Conservation (phyloP, 352 stramenopile species). For the Phytophthora rubi region DNA sequence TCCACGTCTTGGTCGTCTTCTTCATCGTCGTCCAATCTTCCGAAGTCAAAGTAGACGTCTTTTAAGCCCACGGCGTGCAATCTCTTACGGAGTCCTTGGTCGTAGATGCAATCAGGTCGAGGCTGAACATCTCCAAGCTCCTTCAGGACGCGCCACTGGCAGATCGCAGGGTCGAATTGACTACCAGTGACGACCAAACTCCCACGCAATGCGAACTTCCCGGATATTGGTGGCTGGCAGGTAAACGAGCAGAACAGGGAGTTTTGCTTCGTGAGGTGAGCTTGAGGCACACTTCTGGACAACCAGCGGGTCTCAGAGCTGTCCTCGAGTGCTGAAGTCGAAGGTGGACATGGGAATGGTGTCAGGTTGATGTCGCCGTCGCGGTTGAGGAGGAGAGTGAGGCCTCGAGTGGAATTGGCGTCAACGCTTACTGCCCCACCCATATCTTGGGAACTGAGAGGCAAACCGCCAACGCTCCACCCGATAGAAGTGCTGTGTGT, state of each 20-base stretch:
- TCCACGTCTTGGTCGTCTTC: slow-evolving; percentile 15
- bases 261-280: slow-evolving; percentile 26
- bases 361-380: slow-evolving; percentile 29
- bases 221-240: slow-evolving; percentile 10
- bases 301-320: slow-evolving; percentile 29
- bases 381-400: slow-evolving; percentile 24
- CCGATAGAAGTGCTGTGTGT: slow-evolving; percentile 55
- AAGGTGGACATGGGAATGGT: slow-evolving; percentile 34
- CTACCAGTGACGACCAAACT: slow-evolving; percentile 58
- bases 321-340: background rate
- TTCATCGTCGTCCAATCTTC: slow-evolving; percentile 10
- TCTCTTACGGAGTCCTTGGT: slow-evolving; percentile 27
- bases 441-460: background rate
- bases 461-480: slow-evolving; percentile 34
- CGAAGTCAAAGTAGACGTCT: slow-evolving; percentile 50
- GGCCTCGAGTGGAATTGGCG: slow-evolving; percentile 16
- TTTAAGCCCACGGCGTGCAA: slow-evolving; percentile 40
- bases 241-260: slow-evolving; percentile 3
- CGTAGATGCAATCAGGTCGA: slow-evolving; percentile 32
- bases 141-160: slow-evolving; percentile 72
- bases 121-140: slow-evolving; percentile 55
- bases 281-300: slow-evolving; percentile 24
- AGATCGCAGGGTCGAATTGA: slow-evolving; percentile 56
- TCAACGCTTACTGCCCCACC: slow-evolving; percentile 12
- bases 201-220: slow-evolving; percentile 70